Conservation (phyloP, 176 grass and related monocot genomes). For the Lolium rigidum region DNA sequence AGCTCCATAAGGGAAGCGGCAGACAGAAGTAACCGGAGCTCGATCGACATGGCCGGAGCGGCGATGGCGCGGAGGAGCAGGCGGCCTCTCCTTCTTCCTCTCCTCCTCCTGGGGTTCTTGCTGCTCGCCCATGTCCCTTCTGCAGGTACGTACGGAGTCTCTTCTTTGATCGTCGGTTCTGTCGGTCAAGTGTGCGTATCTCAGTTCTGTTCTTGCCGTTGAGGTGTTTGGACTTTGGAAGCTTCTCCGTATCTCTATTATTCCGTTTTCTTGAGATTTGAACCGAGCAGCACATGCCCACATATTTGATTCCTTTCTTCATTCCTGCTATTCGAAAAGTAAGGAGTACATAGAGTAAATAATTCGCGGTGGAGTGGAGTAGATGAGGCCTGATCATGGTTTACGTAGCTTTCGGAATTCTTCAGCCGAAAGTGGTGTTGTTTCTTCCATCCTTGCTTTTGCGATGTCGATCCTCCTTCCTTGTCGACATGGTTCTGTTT, state of each 20-base stretch:
- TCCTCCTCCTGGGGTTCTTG: conserved; percentile 23
- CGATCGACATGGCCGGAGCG: not conserved
- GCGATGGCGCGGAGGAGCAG: conserved; percentile 1
- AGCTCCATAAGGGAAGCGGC: not conserved
- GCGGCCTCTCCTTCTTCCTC: not conserved
- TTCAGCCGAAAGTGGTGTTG: not conserved
- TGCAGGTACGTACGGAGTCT: conserved; percentile 23
- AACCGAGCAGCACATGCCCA: not conserved
- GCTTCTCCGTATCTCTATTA: not conserved
- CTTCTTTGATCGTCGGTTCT: not conserved
- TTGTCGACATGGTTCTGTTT: not conserved
- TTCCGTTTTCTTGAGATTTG: not conserved
- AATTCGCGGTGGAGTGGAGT: no score
- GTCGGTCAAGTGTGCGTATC: not conserved
- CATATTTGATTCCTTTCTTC: not conserved
- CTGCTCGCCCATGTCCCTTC: conserved; percentile 27
- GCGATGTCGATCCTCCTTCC: not conserved
- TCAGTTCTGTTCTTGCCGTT: not conserved
- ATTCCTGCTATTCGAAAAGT: not conserved
- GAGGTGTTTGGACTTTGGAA: not conserved
- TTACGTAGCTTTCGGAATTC: not conserved
- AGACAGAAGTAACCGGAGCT: not conserved
- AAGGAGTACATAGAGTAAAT: no score
- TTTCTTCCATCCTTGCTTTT: not conserved
- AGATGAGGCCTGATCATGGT: no score